A percentile compares a stretch with the other conserved stretches of the same genome.
Conservation (phyloP, 306 rosid species). For the Cucumis hystrix region DNA sequence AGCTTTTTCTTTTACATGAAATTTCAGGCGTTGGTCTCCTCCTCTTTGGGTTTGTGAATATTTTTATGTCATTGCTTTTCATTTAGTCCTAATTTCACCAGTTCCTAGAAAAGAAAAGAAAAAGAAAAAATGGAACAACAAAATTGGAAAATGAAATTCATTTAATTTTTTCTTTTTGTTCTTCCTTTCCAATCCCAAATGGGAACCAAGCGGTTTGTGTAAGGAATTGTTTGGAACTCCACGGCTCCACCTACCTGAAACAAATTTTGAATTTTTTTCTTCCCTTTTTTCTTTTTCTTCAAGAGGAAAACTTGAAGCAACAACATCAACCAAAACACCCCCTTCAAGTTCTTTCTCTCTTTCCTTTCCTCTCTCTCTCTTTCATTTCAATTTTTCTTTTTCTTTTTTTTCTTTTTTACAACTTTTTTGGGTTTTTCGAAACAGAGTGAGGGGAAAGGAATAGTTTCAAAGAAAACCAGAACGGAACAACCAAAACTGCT, state of each 20-base stretch:
- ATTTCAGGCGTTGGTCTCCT: background rate
- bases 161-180: background rate
- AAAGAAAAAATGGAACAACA: background rate
- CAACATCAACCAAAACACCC: conserved; percentile 12
- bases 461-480: background rate
- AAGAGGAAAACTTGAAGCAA: conserved; percentile 14
- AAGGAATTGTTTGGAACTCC: conserved; percentile 19
- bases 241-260: conserved; percentile 29
- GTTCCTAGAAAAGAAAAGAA: background rate
- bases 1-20: background rate
- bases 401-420: background rate
- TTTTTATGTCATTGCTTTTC: background rate
- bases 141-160: background rate
- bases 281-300: background rate
- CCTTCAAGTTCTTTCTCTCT: background rate
- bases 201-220: conserved; percentile 36
- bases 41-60: background rate
- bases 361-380: background rate
- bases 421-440: background rate
- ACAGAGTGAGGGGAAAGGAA: background rate
- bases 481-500: background rate
- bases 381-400: background rate
- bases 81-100: background rate
- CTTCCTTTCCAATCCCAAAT: too few species aligned
- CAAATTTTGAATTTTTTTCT: conserved; percentile 16